Conservation (phyloP, 78 protist genomes). For the Dictyostelium discoideum region DNA sequence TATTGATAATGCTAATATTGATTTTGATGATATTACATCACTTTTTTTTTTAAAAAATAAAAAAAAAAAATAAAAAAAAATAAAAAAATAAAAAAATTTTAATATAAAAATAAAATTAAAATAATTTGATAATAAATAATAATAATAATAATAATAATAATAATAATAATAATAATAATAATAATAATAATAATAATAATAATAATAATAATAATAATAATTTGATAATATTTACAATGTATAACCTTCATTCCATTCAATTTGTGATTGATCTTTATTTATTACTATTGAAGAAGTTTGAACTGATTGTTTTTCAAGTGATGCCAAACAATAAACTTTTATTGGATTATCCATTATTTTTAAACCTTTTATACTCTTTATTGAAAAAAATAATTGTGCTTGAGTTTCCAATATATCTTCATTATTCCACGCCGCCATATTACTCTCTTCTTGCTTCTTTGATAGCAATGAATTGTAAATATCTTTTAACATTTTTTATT, state of each 20-base stretch:
- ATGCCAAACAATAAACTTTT: constrained; percentile 54
- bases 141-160: not conserved
- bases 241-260: constrained; percentile 81
- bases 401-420: constrained; percentile 35
- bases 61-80: not conserved
- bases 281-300: constrained; percentile 56
- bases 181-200: not conserved
- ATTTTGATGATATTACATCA: constrained; percentile 60
- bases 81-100: not conserved
- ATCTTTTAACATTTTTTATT: constrained; percentile 1
- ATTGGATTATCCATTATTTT: constrained; percentile 13
- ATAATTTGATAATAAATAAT: not conserved
- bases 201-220: not conserved
- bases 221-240: constrained; percentile 56
- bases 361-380: constrained; percentile 64
- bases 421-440: not conserved
- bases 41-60: not conserved
- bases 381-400: constrained; percentile 66
- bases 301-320: constrained; percentile 61
- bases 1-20: constrained; percentile 44
- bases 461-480: constrained; percentile 25
- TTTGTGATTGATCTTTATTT: not conserved
- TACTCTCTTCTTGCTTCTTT: constrained; percentile 11
- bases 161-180: not conserved
- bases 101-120: not conserved